These are phyloP conservation scores for Cryptococcus floricola DNA, from an alignment of 1,284 basidiomycete genomes.

Conservation along the genomic window DNA sequence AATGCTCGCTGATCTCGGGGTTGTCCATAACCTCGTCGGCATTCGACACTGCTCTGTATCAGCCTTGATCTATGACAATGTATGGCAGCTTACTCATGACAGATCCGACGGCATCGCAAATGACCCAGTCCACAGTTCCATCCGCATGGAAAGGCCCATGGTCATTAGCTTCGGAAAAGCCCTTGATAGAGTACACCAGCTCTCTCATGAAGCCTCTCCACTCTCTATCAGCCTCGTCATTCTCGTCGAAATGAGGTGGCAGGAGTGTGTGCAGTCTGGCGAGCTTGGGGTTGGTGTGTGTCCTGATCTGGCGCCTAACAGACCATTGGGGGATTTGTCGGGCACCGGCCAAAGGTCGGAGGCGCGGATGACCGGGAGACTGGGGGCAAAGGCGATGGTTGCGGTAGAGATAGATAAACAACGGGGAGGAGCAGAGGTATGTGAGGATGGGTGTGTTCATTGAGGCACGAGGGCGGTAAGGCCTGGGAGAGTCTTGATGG, in stretches of 20 bases:
- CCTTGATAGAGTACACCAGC: slow-evolving; percentile 28
- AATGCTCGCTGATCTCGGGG: slow-evolving; percentile 18
- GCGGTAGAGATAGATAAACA: slow-evolving; percentile 24
- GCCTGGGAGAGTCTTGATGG: not conserved
- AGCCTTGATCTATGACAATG: not conserved
- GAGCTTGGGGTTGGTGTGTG: slow-evolving; percentile 19
- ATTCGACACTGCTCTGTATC: slow-evolving; percentile 27
- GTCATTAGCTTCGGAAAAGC: slow-evolving; percentile 33
- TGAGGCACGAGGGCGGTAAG: not conserved
- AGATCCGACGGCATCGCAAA: slow-evolving; percentile 37
- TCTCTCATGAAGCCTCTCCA: slow-evolving; percentile 33
- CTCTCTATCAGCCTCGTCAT: slow-evolving; percentile 16
- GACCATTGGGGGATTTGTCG: not conserved
- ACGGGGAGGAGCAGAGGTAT: slow-evolving; percentile 18
- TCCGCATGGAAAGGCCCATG: slow-evolving; percentile 35
- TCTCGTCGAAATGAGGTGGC: slow-evolving; percentile 19
- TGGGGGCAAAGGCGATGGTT: slow-evolving; percentile 7
- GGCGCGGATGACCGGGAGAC: not conserved
- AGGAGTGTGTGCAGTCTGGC: slow-evolving; percentile 27
- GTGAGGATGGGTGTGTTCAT: slow-evolving; percentile 7
- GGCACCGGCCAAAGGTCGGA: not conserved
- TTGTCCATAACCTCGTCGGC: slow-evolving; percentile 25
- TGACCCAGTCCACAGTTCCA: slow-evolving; percentile 39
- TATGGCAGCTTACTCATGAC: slow-evolving; percentile 40
- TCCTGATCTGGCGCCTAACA: slow-evolving; percentile 4